Base-by-base conservation (phyloP, 805 yeast genomes). In the Tetrapisispora taiwanensis region DNA sequence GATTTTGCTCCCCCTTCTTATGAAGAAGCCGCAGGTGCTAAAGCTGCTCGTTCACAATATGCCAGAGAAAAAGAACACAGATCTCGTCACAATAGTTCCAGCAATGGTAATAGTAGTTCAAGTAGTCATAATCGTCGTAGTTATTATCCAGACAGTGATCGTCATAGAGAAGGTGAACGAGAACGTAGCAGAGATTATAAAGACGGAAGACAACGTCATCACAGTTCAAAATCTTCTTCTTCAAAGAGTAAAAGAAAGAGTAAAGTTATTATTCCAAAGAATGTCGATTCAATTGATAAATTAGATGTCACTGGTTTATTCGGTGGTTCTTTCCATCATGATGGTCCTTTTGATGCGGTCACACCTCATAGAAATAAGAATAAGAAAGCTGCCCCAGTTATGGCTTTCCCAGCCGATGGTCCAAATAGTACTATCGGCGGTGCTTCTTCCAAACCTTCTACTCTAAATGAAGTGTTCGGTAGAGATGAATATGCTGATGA, bases 321-420 rank as follows among this genome's bases (percentile, higher is more conserved):
- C 60, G 97, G 96, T 26, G 87, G 87, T 17, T 87, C 94, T 3
- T 92, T 92, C 73, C 99, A 92, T 66, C 97, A 92, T 65, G 98
- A 92, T 66, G 99, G 98, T 13, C 98, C 98, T 13, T 92, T 92
- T 62, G 99, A 92, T 63, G 99, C 98, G 0, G 90, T 97, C 63
- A 85, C 95, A 4, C 97, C 98, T 9, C 95, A 86, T 63, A 79
- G 99, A 63, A 92, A 92, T 66, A 84, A 84, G 67, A 72, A 77
- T 51, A 70, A 73, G n/a, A 73, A 70, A 58, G 81, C 79, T 38
- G 95, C 97, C 0, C 99, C 99, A 5, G 97, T 92, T 14, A 71
- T 79, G 69, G 98, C 98, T 0, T 92, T 90, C 73, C 96, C 97
- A 0, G 84, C 75, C 7, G 95, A 90, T 65, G 97, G 97, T 1